Conservation (phyloP, 73 alveolate species). For the Loxodes magnus region DNA sequence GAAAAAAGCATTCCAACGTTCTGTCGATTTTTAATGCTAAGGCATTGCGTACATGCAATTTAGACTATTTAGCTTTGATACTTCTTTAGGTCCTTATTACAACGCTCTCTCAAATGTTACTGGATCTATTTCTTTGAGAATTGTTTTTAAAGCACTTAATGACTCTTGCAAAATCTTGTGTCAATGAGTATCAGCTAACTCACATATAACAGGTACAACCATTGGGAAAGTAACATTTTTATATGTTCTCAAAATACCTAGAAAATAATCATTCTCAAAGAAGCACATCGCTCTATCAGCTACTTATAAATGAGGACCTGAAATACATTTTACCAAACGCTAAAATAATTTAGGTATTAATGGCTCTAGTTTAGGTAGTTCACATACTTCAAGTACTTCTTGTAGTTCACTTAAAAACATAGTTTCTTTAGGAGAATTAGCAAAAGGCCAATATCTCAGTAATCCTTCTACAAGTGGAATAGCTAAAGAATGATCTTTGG, state of each 20-base stretch:
- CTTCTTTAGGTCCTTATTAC: constrained; percentile 17
- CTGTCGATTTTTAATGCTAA: no score
- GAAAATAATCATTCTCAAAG: constrained; percentile 73
- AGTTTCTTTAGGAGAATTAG: constrained; percentile 86
- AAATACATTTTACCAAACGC: constrained; percentile 67
- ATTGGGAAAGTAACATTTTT: constrained; percentile 71
- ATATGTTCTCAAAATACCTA: constrained; percentile 57
- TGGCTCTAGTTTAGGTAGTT: constrained; percentile 61
- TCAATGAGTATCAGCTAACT: constrained; percentile 80
- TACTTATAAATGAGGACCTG: constrained; percentile 79
- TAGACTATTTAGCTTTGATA: not conserved
- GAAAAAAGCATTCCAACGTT: constrained; percentile 10
- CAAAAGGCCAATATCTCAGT: constrained; percentile 91
- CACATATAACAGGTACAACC: constrained; percentile 64
- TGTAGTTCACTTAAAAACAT: constrained; percentile 74
- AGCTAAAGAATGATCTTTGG: constrained; percentile 60
- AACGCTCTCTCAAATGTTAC: constrained; percentile 72
- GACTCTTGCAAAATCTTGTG: constrained; percentile 71
- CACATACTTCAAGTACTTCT: constrained; percentile 86
- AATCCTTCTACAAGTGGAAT: constrained; percentile 68
- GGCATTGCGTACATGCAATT: not conserved
- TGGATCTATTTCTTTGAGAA: constrained; percentile 72
- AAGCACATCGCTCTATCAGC: constrained; percentile 90
- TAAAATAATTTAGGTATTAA: constrained; percentile 66
- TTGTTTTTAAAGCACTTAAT: constrained; percentile 61